Conservation (phyloP, 805 yeast genomes). For the Komagataella pseudopastoris region DNA sequence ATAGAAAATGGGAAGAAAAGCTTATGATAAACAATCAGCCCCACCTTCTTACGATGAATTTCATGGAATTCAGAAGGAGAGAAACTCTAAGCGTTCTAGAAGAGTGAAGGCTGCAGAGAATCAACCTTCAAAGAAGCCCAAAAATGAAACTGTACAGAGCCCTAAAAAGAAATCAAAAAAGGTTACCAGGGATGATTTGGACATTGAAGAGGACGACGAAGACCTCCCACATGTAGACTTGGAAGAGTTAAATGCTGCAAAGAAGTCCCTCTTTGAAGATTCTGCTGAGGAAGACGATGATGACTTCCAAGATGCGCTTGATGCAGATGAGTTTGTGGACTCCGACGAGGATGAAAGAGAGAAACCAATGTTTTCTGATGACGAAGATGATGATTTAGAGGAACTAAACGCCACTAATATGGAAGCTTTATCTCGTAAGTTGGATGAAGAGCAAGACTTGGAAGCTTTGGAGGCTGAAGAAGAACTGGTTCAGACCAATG, state of each 20-base stretch:
- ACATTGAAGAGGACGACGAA: constrained; percentile 11
- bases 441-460: constrained; percentile 45
- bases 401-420: constrained; percentile 67
- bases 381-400: constrained; percentile 51
- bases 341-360: constrained; percentile 50
- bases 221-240: constrained; percentile 18
- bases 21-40: constrained; percentile 82
- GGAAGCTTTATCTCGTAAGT: constrained; percentile 60
- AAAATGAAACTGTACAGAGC: constrained; percentile 15
- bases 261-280: constrained; percentile 66
- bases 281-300: constrained; percentile 43
- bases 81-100: constrained; percentile 21
- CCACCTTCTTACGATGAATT: constrained; percentile 88
- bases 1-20: constrained; percentile 74
- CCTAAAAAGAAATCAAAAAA: constrained; percentile 15
- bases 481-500: constrained; percentile 44
- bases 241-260: constrained; percentile 55
- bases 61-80: constrained; percentile 29
- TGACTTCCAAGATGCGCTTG: constrained; percentile 14
- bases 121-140: constrained; percentile 10
- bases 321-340: constrained; percentile 34
- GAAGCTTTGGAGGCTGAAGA: constrained; percentile 52
- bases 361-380: constrained; percentile 73
- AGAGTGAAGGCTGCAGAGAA: constrained; percentile 14
- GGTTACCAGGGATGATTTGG: constrained; percentile 10